Evolutionary conservation across 768 basidiomycete species (phyloP).

Genomic region (Rhodosporidiobolus odoratus): DNA sequence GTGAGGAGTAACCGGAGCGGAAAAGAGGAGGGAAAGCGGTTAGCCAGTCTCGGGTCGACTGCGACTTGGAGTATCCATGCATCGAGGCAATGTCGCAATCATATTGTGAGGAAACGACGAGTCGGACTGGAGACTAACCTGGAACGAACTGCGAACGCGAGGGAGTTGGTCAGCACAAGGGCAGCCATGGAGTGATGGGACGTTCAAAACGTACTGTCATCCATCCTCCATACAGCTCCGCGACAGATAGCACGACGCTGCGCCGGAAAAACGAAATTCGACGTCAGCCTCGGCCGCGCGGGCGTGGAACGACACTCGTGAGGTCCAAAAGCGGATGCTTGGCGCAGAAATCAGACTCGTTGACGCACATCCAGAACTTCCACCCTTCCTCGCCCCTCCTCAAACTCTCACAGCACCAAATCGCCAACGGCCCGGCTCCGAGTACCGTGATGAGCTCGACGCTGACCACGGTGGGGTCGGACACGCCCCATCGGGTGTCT

Average conservation of each 20-base stretch:
- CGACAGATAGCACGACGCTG: background rate
- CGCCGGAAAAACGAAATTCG: background rate
- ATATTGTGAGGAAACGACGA: background rate
- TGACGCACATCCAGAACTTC: conserved; percentile 70
- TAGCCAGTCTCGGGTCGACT: background rate
- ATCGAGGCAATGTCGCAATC: too few species aligned
- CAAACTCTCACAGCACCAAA: conserved; percentile 64
- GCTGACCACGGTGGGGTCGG: conserved; percentile 73
- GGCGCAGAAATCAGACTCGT: conserved; percentile 44
- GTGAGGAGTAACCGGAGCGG: background rate
- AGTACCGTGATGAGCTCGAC: conserved; percentile 79
- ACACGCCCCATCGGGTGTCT: conserved; percentile 72
- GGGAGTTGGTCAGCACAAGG: background rate
- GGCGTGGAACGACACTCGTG: too few species aligned
- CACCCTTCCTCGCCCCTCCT: conserved; percentile 52
- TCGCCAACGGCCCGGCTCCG: conserved; percentile 64
- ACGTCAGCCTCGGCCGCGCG: too few species aligned
- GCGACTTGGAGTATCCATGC: too few species aligned
- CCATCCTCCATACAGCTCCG: conserved; percentile 45
- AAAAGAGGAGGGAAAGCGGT: background rate
- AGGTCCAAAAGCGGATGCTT: background rate
- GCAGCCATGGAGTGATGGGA: too few species aligned
- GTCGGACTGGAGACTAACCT: conserved; percentile 45
- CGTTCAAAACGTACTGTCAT: conserved; percentile 7
- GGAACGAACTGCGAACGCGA: background rate